phyloP scores from a whole-genome alignment of 345 rosid species.

The Syzygium aromaticum region DNA sequence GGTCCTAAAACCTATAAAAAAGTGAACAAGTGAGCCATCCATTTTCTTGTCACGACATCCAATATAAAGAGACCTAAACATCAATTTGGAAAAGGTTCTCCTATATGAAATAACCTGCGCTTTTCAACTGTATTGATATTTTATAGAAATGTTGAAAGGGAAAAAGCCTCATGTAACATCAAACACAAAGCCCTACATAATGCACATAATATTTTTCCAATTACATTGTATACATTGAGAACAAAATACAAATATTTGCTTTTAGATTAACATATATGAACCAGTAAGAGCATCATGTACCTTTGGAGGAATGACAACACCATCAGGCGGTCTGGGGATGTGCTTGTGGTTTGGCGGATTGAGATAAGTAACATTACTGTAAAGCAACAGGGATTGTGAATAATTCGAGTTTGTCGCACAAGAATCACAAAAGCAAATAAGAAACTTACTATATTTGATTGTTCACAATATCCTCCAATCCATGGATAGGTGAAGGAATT shows the following conservation, averaged over 20 bases:
- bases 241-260: neutral
- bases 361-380: conserved; percentile 69
- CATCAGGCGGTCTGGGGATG: conserved; percentile 67
- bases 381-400: neutral
- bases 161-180: neutral
- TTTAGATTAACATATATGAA: neutral
- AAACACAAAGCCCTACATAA: neutral
- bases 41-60: neutral
- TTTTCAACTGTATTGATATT: neutral
- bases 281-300: conserved; percentile 17
- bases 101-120: neutral
- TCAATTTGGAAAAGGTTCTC: neutral
- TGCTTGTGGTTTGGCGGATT: conserved; percentile 49
- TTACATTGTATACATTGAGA: neutral
- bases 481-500: conserved; percentile 59
- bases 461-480: conserved; percentile 48
- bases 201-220: neutral
- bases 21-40: neutral
- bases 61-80: neutral
- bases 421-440: conserved; percentile 5
- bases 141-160: neutral
- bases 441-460: conserved; percentile 67
- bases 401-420: neutral
- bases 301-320: conserved; percentile 64
- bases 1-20: conserved; percentile 65